These are phyloP conservation scores for Tricholoma hemisulphureum DNA, from an alignment of 768 basidiomycete species.

Conservation along the genomic window DNA sequence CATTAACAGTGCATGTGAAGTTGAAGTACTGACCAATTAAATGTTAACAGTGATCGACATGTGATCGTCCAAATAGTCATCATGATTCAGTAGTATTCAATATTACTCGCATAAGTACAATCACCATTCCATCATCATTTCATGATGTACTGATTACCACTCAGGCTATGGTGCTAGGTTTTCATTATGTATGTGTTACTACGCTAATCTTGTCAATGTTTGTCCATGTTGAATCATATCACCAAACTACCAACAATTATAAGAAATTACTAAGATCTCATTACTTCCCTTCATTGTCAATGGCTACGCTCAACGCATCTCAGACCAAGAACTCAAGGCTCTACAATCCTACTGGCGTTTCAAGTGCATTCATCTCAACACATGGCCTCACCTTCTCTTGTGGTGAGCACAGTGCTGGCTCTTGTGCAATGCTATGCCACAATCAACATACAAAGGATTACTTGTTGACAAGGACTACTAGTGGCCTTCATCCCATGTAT, in stretches of 20 bases:
- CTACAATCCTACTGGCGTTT: not conserved
- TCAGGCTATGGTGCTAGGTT: too few species aligned
- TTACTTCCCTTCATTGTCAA: not conserved
- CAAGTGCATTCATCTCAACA: not conserved
- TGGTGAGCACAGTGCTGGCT: not conserved
- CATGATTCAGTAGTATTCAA: too few species aligned
- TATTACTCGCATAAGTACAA: too few species aligned
- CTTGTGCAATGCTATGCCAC: constrained; percentile 1
- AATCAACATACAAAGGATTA: not conserved
- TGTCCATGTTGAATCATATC: not conserved
- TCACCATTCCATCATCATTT: too few species aligned
- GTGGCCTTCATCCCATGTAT: constrained; percentile 6
- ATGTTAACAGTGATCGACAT: too few species aligned
- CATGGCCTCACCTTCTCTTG: not conserved
- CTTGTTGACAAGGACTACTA: not conserved
- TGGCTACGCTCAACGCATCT: not conserved
- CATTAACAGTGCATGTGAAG: too few species aligned
- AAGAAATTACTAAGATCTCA: too few species aligned
- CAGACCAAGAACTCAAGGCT: not conserved
- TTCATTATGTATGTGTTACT: too few species aligned
- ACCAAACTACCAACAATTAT: not conserved
- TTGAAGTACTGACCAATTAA: too few species aligned
- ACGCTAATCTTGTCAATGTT: not conserved
- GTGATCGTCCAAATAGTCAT: too few species aligned
- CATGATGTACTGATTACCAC: too few species aligned